phyloP scores from a whole-genome alignment of 2,329 filamentous ascomycete species.

The Dactylellina sp. region DNA sequence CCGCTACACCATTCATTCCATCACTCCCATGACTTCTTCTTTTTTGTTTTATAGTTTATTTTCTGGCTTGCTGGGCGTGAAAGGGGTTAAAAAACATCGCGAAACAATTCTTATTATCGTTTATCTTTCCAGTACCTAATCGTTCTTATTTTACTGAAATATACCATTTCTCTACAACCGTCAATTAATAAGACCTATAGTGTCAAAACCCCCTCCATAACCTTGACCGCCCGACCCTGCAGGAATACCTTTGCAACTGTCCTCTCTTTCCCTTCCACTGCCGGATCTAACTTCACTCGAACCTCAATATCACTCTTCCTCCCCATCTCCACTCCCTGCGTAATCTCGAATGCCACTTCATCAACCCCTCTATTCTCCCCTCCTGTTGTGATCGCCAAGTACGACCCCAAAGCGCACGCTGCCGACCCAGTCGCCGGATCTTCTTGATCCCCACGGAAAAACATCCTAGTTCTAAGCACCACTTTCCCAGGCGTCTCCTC shows the following conservation, averaged over 20 bases:
- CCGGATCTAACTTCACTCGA: conserved; percentile 62
- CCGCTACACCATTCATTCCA: conserved; percentile 26
- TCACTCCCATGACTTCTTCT: conserved; percentile 9
- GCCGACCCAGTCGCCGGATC: conserved; percentile 75
- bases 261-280: conserved; percentile 19
- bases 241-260: conserved; percentile 55
- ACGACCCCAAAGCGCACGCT: conserved; percentile 70
- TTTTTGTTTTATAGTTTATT: no score
- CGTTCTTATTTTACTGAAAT: neutral
- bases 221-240: conserved; percentile 54
- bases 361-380: conserved; percentile 59
- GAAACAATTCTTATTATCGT: conserved; percentile 2
- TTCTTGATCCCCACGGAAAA: conserved; percentile 67
- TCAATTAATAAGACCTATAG: neutral
- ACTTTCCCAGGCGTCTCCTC: conserved; percentile 58
- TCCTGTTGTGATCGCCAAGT: conserved; percentile 67
- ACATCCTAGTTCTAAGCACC: conserved; percentile 72
- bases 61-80: conserved; percentile 23
- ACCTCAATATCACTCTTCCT: conserved; percentile 69
- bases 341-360: conserved; percentile 67
- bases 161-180: neutral
- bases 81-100: conserved; percentile 13
- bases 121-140: neutral
- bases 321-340: conserved; percentile 77
- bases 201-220: conserved; percentile 57